Percentiles rank a stretch among this genome's conserved stretches.
Evolutionary conservation across 495 filamentous ascomycete genomes (phyloP).

Genomic region (Mytilinidion resinicola): DNA sequence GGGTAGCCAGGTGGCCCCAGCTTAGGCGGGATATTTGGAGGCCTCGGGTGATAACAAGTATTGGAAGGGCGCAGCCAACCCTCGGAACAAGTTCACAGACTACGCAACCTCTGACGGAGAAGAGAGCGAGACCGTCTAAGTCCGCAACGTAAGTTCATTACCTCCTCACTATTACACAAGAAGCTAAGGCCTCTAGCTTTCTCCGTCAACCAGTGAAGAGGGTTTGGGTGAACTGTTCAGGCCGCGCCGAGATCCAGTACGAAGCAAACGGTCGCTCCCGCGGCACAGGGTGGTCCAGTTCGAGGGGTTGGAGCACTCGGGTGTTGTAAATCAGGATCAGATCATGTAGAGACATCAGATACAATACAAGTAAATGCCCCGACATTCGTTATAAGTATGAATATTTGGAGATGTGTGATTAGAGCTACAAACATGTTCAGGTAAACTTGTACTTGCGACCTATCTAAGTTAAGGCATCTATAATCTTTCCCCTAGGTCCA

Average conservation of each 20-base stretch:
- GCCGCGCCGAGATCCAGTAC: constrained; percentile 97
- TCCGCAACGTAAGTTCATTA: constrained; percentile 77
- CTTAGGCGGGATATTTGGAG: no score
- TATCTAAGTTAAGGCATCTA: no score
- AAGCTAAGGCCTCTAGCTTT: constrained; percentile 55
- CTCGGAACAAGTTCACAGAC: constrained; percentile 96
- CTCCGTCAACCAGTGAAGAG: constrained; percentile 98
- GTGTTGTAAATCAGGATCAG: constrained; percentile 52
- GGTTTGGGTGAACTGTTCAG: constrained; percentile 93
- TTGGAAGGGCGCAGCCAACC: constrained; percentile 40
- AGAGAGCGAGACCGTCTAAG: constrained; percentile 76
- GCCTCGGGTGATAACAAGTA: no score
- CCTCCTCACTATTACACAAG: background rate
- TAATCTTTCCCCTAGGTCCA: no score
- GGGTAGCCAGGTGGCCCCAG: no score
- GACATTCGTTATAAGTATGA: no score
- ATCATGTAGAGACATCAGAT: no score
- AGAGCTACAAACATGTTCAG: no score
- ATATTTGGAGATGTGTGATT: no score
- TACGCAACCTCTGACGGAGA: constrained; percentile 84
- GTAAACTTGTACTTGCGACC: no score
- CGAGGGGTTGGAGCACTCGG: constrained; percentile 74
- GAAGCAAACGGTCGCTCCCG: constrained; percentile 93
- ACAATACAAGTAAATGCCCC: no score
- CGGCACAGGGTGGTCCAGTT: constrained; percentile 95